Percentiles rank a stretch among this genome's conserved stretches.
These are phyloP conservation scores for Zea mays DNA, from an alignment of 176 grass and related monocot species.

Conservation along the genomic window DNA sequence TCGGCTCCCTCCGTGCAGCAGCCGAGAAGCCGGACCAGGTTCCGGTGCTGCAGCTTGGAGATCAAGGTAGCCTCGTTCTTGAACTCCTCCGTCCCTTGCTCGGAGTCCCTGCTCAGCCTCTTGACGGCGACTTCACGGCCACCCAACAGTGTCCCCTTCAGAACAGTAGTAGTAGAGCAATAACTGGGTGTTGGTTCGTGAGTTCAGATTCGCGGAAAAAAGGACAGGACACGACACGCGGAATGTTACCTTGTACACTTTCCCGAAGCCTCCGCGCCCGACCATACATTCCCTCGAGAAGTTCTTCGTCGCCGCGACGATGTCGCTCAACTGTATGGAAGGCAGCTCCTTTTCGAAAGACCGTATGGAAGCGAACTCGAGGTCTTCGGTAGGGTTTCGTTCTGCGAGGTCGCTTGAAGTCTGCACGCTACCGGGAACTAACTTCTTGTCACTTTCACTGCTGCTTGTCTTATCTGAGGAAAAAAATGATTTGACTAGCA, in stretches of 20 bases:
- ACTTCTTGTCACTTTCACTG: conserved; percentile 31
- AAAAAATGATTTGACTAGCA: neutral
- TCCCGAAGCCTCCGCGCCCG: conserved; percentile 57
- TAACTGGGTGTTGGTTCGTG: neutral
- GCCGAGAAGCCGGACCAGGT: conserved; percentile 46
- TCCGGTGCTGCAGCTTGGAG: conserved; percentile 46
- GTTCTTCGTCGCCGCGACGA: conserved; percentile 43
- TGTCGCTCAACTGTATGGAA: conserved; percentile 40
- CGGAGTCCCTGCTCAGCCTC: conserved; percentile 47
- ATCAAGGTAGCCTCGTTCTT: conserved; percentile 42
- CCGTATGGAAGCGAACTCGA: conserved; percentile 41
- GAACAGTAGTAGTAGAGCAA: conserved; percentile 2
- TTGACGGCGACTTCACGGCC: conserved; percentile 54
- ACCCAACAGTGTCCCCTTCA: conserved; percentile 34
- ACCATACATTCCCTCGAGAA: conserved; percentile 47
- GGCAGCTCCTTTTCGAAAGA: conserved; percentile 35
- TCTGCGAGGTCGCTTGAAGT: conserved; percentile 27
- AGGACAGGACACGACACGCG: neutral
- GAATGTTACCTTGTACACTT: conserved; percentile 59
- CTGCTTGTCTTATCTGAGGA: conserved; percentile 12
- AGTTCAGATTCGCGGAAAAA: neutral
- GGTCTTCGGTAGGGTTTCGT: conserved; percentile 17
- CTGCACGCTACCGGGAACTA: neutral
- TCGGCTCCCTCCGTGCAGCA: conserved; percentile 53
- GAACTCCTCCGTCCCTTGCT: conserved; percentile 54